Conservation (phyloP, 2,329 filamentous ascomycete genomes). For the Phyllosticta capitalensis region DNA sequence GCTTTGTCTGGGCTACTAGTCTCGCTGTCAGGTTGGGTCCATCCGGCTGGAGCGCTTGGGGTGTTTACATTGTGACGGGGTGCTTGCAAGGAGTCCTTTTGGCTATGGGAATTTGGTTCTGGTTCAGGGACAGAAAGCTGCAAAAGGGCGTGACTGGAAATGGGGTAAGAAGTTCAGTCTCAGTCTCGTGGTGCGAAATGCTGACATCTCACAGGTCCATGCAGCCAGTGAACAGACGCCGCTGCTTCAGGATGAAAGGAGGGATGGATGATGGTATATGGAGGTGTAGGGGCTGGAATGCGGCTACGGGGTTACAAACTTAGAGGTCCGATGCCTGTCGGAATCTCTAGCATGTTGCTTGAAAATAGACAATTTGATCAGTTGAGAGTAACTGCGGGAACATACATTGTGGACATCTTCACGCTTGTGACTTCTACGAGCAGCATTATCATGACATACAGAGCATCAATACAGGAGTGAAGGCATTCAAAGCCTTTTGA, state of each 20-base stretch:
- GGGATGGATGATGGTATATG: neutral
- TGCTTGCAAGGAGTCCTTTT: slow-evolving; percentile 74
- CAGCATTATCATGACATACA: no score
- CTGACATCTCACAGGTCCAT: neutral
- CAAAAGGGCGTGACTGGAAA: neutral
- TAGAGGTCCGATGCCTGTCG: no score
- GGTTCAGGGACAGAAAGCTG: slow-evolving; percentile 39
- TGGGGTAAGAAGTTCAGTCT: neutral
- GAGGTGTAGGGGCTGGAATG: neutral
- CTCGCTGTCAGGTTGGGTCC: slow-evolving; percentile 69
- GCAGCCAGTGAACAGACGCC: neutral
- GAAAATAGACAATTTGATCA: no score
- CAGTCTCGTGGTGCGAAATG: neutral
- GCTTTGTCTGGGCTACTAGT: slow-evolving; percentile 80
- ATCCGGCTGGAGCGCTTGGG: slow-evolving; percentile 92
- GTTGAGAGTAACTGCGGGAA: no score
- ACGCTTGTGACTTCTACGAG: no score
- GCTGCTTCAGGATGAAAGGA: neutral
- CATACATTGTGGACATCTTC: no score
- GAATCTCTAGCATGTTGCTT: no score
- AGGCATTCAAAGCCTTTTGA: no score
- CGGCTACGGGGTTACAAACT: no score
- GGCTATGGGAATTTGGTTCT: slow-evolving; percentile 69
- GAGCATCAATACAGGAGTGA: no score
- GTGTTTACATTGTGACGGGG: slow-evolving; percentile 80